A percentile compares a stretch with the other conserved stretches of the same genome.
phyloP scores from a whole-genome alignment of 805 yeast genomes.

The Metschnikowia koreensis region DNA sequence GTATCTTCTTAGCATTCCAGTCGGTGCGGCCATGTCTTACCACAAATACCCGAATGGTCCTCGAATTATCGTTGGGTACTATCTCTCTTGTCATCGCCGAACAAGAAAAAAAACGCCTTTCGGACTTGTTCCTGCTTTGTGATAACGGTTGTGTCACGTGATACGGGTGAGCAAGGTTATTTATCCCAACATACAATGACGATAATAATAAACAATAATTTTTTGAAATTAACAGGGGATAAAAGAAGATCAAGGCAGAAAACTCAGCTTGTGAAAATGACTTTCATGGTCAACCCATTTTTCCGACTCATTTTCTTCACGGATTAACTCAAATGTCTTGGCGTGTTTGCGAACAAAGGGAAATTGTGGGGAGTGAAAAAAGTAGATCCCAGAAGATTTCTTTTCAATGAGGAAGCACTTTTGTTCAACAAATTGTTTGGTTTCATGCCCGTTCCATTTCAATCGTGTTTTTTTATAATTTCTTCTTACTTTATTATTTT shows the following conservation, averaged over 20 bases:
- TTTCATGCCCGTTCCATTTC: no score
- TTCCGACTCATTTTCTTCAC: background rate
- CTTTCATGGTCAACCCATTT: background rate
- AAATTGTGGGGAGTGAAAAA: background rate
- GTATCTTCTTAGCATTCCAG: slow-evolving; percentile 61
- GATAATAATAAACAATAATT: no score
- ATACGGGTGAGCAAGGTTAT: background rate
- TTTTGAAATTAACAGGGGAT: background rate
- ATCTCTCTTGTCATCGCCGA: slow-evolving; percentile 21
- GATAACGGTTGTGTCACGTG: slow-evolving; percentile 4
- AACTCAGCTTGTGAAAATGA: background rate
- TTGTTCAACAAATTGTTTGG: no score
- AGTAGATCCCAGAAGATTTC: background rate
- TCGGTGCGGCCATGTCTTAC: slow-evolving; percentile 86
- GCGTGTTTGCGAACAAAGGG: background rate
- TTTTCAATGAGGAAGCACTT: no score
- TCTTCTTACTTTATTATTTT: no score
- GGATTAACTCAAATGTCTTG: background rate
- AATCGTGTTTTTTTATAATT: no score
- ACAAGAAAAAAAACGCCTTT: background rate
- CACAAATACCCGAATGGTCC: slow-evolving; percentile 51
- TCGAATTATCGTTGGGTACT: slow-evolving; percentile 32
- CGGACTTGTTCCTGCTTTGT: background rate
- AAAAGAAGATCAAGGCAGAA: no score
- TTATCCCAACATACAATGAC: no score